Evolutionary conservation across 2,329 filamentous ascomycete species (phyloP).

Genomic region (Zymoseptoria crescenta): DNA sequence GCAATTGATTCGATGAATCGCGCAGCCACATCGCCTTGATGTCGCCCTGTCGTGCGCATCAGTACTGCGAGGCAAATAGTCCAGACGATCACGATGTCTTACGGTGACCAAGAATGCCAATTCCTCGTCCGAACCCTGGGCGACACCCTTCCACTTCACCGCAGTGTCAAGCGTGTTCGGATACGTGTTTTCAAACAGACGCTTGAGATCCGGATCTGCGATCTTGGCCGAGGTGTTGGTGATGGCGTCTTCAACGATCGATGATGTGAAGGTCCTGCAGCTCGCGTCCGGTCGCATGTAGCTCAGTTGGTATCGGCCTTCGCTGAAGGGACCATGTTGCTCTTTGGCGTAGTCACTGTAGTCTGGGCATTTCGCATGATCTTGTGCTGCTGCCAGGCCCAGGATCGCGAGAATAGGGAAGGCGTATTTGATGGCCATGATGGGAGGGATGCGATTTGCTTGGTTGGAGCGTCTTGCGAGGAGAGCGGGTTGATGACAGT

Average conservation of each 20-base stretch:
- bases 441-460: neutral
- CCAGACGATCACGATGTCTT: neutral
- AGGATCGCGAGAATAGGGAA: conserved; percentile 4
- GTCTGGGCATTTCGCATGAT: conserved; percentile 29
- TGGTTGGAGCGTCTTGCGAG: neutral
- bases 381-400: conserved; percentile 5
- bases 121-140: conserved; percentile 53
- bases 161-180: conserved; percentile 71
- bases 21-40: conserved; percentile 51
- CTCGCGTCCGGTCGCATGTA: conserved; percentile 37
- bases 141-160: conserved; percentile 58
- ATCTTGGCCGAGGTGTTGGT: conserved; percentile 28
- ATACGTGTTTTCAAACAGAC: conserved; percentile 64
- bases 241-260: conserved; percentile 35
- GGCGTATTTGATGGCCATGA: conserved; percentile 8
- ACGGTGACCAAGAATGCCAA: conserved; percentile 52
- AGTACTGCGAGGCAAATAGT: neutral
- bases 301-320: conserved; percentile 38
- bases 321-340: conserved; percentile 37
- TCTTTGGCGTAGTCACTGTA: conserved; percentile 36
- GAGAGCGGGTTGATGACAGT: neutral
- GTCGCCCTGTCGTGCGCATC: conserved; percentile 30
- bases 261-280: conserved; percentile 43
- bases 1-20: conserved; percentile 59
- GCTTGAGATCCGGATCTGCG: conserved; percentile 53